Evolutionary conservation across 257 asterid species (phyloP).

Genomic region (Solanum clarkiae): DNA sequence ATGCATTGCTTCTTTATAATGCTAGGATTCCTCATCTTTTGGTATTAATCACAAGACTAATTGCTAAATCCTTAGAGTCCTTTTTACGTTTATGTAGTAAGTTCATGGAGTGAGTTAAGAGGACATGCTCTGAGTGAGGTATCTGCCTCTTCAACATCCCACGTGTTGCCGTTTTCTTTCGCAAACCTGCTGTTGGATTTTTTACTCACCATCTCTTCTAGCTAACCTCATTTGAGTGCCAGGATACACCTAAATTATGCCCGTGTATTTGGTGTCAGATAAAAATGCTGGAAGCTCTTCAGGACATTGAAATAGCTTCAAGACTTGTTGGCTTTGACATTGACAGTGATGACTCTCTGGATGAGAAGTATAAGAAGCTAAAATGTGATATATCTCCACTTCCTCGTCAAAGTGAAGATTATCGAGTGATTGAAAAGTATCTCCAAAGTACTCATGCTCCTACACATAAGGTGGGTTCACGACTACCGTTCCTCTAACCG

Average conservation of each 20-base stretch:
- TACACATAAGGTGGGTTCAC: constrained; percentile 62
- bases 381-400: constrained; percentile 67
- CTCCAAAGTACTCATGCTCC: constrained; percentile 89
- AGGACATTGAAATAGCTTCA: constrained; percentile 96
- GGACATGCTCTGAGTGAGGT: not conserved
- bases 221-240: not conserved
- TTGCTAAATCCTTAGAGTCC: not conserved
- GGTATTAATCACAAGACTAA: not conserved
- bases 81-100: not conserved
- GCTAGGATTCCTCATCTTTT: not conserved
- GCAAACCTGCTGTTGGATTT: not conserved
- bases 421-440: constrained; percentile 66
- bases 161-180: not conserved
- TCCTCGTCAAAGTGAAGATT: constrained; percentile 75
- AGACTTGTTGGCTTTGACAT: constrained; percentile 72
- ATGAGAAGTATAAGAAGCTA: constrained; percentile 73
- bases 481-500: not conserved
- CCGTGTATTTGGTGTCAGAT: constrained; percentile 36
- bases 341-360: constrained; percentile 56
- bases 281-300: constrained; percentile 98
- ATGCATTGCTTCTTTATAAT: not conserved
- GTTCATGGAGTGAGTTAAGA: not conserved
- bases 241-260: not conserved
- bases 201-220: not conserved
- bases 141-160: not conserved